Evolutionary conservation across 2,329 filamentous ascomycete genomes (phyloP).

Genomic region (Diaporthe helianthi): DNA sequence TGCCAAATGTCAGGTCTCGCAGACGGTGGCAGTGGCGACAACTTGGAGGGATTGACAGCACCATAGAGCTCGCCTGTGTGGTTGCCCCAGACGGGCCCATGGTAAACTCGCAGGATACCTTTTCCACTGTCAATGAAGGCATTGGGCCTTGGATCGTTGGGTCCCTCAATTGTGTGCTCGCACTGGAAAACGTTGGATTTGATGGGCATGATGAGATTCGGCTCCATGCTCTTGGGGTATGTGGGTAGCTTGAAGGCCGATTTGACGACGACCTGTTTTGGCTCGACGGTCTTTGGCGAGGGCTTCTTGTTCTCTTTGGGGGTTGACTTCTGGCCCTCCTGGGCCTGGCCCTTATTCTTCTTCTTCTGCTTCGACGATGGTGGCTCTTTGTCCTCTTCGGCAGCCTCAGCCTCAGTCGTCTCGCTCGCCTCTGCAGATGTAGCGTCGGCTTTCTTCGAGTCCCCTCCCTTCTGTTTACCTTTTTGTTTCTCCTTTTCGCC

Average conservation of each 20-base stretch:
- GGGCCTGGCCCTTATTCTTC: conserved; percentile 18
- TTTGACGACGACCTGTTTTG: conserved; percentile 32
- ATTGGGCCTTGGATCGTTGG: conserved; percentile 63
- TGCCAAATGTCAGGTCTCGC: background rate
- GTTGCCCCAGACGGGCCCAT: conserved; percentile 63
- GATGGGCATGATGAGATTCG: conserved; percentile 56
- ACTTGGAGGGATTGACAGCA: conserved; percentile 14
- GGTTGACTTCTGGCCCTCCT: conserved; percentile 28
- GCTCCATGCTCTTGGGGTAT: conserved; percentile 38
- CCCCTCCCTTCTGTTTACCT: conserved; percentile 37
- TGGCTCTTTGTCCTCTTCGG: conserved; percentile 35
- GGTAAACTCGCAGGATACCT: conserved; percentile 63
- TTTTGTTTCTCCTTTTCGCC: conserved; percentile 12
- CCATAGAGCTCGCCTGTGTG: conserved; percentile 53
- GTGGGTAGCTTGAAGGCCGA: conserved; percentile 32
- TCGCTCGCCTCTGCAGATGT: conserved; percentile 28
- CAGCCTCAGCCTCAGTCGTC: conserved; percentile 15
- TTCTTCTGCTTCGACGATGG: conserved; percentile 35
- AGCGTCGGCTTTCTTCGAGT: conserved; percentile 24
- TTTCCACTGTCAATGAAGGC: conserved; percentile 63
- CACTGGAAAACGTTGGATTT: conserved; percentile 59
- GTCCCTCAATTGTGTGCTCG: conserved; percentile 61
- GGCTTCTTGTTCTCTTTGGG: conserved; percentile 16
- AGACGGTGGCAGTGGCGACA: conserved; percentile 18
- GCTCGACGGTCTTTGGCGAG: conserved; percentile 27